Base-by-base conservation (phyloP, 2,329 filamentous ascomycete genomes). In the Fusarium piperis region DNA sequence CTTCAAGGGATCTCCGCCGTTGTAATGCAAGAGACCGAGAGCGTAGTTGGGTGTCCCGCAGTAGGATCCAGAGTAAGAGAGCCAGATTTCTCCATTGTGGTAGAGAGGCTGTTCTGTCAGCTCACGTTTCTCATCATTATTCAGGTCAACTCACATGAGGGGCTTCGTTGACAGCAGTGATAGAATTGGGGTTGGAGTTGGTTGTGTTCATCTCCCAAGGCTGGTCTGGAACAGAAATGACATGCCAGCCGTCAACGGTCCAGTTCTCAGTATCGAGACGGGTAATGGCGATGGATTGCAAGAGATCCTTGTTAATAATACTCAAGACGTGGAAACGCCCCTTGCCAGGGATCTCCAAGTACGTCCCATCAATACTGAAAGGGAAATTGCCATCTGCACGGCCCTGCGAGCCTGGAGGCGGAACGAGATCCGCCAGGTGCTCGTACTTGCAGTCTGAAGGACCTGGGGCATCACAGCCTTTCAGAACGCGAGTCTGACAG, bases 41-140 rank as follows among this genome's bases (percentile, higher is more conserved):
- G 83, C 83, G 73, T 89, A 89, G 68, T 83, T 81, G 1, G 83
- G 75, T 0, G 85, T 87, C 84, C 85, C 88, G 79, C 86, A 89
- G 75, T 85, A 85, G 55, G 84, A 86, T 1, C 85, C 87, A 6
- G 84, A 86, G 78, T 85, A 89, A 4, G 83, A 81, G 36, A 89
- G 74, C 72, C 84, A 88, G 1, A 85, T 87, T 60, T 83, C 83
- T 12, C 84, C 85, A 30, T 81, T 81, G 41, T 84, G 81, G 74
- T 88, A 89, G 32, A 89, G 79, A 0, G 86, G 62, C 65, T 68
- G 30, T 13, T 2, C 6, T 16, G 18, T 63, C 9, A 66, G 64
- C 16, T 6, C 4, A 7, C 5, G 12, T 23, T 13, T 8, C 3
- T 3, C n/a, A 5, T n/a, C n/a, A n/a, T n/a, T n/a, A n/a, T n/a